phyloP scores from a whole-genome alignment of 78 protist genomes.

The Polysphondylium violaceum region DNA sequence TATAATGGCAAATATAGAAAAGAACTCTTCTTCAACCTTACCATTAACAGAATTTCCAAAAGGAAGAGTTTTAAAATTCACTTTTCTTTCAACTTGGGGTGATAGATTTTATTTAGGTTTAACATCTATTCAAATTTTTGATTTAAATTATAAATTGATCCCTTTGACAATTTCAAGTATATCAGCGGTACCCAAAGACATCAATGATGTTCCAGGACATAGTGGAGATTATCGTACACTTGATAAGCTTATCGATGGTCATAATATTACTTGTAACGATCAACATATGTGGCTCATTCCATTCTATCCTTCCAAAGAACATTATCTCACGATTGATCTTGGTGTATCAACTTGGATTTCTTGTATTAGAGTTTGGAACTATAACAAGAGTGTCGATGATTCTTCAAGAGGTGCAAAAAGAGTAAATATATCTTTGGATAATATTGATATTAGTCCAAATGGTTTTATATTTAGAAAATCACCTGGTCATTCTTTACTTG shows the following conservation, averaged over 20 bases:
- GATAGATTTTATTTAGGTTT: conserved; percentile 84
- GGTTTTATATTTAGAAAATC: conserved; percentile 82
- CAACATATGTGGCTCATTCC: conserved; percentile 88
- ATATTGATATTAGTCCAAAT: not conserved
- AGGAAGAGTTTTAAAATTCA: conserved; percentile 50
- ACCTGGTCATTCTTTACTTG: conserved; percentile 52
- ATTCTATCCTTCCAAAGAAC: conserved; percentile 52
- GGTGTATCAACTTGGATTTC: not conserved
- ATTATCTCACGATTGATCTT: conserved; percentile 48
- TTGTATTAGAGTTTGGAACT: conserved; percentile 88
- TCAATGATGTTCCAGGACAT: conserved; percentile 62
- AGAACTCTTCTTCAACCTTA: not conserved
- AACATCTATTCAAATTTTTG: conserved; percentile 62
- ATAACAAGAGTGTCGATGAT: conserved; percentile 87
- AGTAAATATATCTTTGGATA: conserved; percentile 47
- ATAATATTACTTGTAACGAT: conserved; percentile 48
- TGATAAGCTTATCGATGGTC: conserved; percentile 78
- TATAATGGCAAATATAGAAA: too few species aligned
- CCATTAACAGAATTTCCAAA: conserved; percentile 43
- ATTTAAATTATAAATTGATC: conserved; percentile 37
- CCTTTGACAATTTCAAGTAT: not conserved
- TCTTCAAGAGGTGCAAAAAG: conserved; percentile 71
- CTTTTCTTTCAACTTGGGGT: conserved; percentile 83
- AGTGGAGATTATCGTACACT: conserved; percentile 74
- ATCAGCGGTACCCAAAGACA: conserved; percentile 66